These are phyloP conservation scores for Trametes cinnabarina DNA, from an alignment of 768 basidiomycete species.

Conservation along the genomic window DNA sequence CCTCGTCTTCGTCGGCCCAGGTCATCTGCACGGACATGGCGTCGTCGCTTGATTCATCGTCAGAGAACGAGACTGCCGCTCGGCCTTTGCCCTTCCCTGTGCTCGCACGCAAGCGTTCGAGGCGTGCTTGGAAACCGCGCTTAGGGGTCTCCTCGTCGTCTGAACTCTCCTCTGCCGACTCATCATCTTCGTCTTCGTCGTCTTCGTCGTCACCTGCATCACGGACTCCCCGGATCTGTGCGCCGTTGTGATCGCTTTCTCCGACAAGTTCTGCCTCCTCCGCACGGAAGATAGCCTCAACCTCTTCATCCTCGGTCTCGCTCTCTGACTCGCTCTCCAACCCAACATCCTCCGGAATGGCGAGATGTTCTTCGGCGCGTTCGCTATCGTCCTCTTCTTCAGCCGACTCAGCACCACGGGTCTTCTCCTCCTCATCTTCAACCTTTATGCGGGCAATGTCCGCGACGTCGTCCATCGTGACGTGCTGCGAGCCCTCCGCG, in stretches of 20 bases:
- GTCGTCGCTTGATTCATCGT: slow-evolving; percentile 28
- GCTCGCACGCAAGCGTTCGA: slow-evolving; percentile 32
- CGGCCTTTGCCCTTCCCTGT: slow-evolving; percentile 30
- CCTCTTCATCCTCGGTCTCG: slow-evolving; percentile 10
- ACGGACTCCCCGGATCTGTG: slow-evolving; percentile 6
- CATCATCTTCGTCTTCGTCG: slow-evolving; percentile 23
- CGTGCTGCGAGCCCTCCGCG: slow-evolving; percentile 42
- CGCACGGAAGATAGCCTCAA: slow-evolving; percentile 20
- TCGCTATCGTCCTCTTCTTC: neutral
- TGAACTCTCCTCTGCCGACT: slow-evolving; percentile 31
- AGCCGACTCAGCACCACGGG: slow-evolving; percentile 5
- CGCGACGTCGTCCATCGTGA: slow-evolving; percentile 67
- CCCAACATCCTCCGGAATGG: slow-evolving; percentile 18
- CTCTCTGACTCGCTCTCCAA: slow-evolving; percentile 22
- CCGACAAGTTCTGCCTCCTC: slow-evolving; percentile 21
- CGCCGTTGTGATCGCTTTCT: slow-evolving; percentile 16
- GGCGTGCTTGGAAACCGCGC: slow-evolving; percentile 36
- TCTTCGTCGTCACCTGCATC: slow-evolving; percentile 13
- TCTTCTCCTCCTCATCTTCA: slow-evolving; percentile 35
- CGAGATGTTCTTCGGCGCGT: neutral
- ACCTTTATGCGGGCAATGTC: slow-evolving; percentile 47
- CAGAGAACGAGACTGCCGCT: slow-evolving; percentile 24
- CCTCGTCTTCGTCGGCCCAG: slow-evolving; percentile 58
- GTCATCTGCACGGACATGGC: slow-evolving; percentile 26
- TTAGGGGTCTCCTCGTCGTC: slow-evolving; percentile 38